A percentile compares a stretch with the other conserved stretches of the same genome.
These are phyloP conservation scores for Marasmius oreades DNA, from an alignment of 1,284 basidiomycete genomes.

Conservation along the genomic window DNA sequence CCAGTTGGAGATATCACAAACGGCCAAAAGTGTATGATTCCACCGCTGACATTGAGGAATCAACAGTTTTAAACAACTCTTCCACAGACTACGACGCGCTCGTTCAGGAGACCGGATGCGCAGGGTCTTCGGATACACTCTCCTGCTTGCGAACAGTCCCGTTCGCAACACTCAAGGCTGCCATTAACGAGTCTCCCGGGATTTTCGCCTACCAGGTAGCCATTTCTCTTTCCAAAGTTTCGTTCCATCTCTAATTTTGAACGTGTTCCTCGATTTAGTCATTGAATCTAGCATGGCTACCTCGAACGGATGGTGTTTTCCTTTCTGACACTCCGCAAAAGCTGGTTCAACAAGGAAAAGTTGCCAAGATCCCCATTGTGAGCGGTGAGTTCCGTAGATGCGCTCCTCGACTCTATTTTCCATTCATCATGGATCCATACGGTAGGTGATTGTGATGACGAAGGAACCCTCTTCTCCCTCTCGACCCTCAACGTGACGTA, in stretches of 20 bases:
- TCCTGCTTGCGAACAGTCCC: conserved; percentile 45
- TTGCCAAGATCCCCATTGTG: conserved; percentile 45
- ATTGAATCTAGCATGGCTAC: conserved; percentile 41
- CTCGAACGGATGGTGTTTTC: conserved; percentile 49
- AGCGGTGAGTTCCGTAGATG: conserved; percentile 30
- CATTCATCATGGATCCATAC: not conserved
- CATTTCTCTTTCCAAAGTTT: not conserved
- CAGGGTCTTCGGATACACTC: conserved; percentile 38
- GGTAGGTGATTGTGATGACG: conserved; percentile 45
- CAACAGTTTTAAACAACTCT: not conserved
- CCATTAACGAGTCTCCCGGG: conserved; percentile 39
- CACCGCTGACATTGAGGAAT: not conserved
- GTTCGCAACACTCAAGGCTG: conserved; percentile 36
- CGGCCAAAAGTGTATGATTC: conserved; percentile 26
- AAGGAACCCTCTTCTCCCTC: conserved; percentile 48
- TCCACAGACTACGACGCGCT: conserved; percentile 39
- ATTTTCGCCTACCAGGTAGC: conserved; percentile 44
- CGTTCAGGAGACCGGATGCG: conserved; percentile 42
- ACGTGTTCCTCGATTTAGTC: conserved; percentile 22
- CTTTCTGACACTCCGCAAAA: conserved; percentile 39
- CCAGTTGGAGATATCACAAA: conserved; percentile 39
- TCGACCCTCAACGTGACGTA: conserved; percentile 40
- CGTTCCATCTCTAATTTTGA: not conserved
- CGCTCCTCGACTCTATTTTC: too few species aligned
- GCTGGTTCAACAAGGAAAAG: conserved; percentile 35